Evolutionary conservation across 2,329 filamentous ascomycete species (phyloP), one percentile per base, ranked within the genome.

Genomic region (Celoporthe dispersa): DNA sequence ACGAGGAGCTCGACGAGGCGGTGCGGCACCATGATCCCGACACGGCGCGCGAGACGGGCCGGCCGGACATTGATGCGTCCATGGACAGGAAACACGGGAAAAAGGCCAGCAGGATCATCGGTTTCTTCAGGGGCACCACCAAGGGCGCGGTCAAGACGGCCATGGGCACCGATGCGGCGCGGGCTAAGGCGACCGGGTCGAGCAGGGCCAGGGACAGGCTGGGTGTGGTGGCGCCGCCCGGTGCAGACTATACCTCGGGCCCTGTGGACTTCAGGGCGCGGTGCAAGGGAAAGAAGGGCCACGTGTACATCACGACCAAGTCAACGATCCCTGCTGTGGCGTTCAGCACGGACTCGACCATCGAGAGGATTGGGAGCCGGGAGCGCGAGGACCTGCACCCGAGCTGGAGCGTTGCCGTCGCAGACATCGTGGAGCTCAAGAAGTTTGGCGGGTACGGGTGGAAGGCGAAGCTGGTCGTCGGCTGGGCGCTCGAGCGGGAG

Each of bases 391-490:
- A 85, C 28, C 73, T 89, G 5, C 86, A 90, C 33, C 89, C 92
- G 0, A 79, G 87, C 0, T 97, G 92, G 87, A 90, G 86, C 7
- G 83, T 96, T 0, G 85, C 92, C 0, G 86, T 96, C 3, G 85
- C 85, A 0, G 91, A 95, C 22, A 91, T 97, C 61, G 82, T 79
- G 65, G 92, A 94, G 78, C 77, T 97, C 67, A 91, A 90, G 78
- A 97, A 97, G 80, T 83, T 94, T 1, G 93, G 93, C 5, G 93
- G 93, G 0, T 84, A 94, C 48, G 92, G 93, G 0, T 97, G 93
- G 93, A 97, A 96, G 80, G 89, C 90, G 1, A 95, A 94, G 82
- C 81, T 96, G 64, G 86, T 96, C 1, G 91, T 96, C 0, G 92
- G 93, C 0, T 94, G 93, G 92, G 90, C 91, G 0, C 85, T 93